phyloP scores from a whole-genome alignment of 805 yeast species.

The Jamesozyma jinghongensis region DNA sequence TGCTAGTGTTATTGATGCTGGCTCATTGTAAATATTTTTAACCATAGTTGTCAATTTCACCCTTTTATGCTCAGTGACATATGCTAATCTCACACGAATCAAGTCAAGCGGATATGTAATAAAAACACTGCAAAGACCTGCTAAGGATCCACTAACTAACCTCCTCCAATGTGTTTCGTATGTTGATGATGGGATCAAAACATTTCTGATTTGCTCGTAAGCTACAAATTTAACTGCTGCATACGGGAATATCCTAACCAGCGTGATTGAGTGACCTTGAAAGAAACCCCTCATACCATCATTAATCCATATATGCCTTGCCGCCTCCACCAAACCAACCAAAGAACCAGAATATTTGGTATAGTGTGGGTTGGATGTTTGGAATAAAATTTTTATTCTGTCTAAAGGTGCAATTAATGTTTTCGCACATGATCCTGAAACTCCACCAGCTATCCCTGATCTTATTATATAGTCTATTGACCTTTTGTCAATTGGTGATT shows the following conservation, averaged over 20 bases:
- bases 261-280: constrained; percentile 93
- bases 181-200: constrained; percentile 63
- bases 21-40: constrained; percentile 24
- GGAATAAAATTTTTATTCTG: constrained; percentile 88
- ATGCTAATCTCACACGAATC: constrained; percentile 85
- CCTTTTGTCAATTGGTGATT: constrained; percentile 43
- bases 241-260: constrained; percentile 86
- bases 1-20: constrained; percentile 26
- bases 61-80: constrained; percentile 48
- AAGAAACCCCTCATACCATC: constrained; percentile 79
- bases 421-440: constrained; percentile 94
- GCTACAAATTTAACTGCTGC: constrained; percentile 96
- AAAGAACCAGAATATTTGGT: constrained; percentile 70
- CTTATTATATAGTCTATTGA: constrained; percentile 69
- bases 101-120: constrained; percentile 89
- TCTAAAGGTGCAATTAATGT: constrained; percentile 93
- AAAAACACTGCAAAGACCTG: constrained; percentile 81
- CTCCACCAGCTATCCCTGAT: constrained; percentile 89
- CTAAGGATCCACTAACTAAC: constrained; percentile 77
- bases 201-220: constrained; percentile 80
- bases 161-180: constrained; percentile 78
- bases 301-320: constrained; percentile 47
- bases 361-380: constrained; percentile 88
- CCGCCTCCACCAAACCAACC: constrained; percentile 67
- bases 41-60: constrained; percentile 22